phyloP scores from a whole-genome alignment of 2,329 filamentous ascomycete species.

The Colletotrichum spaethianum region DNA sequence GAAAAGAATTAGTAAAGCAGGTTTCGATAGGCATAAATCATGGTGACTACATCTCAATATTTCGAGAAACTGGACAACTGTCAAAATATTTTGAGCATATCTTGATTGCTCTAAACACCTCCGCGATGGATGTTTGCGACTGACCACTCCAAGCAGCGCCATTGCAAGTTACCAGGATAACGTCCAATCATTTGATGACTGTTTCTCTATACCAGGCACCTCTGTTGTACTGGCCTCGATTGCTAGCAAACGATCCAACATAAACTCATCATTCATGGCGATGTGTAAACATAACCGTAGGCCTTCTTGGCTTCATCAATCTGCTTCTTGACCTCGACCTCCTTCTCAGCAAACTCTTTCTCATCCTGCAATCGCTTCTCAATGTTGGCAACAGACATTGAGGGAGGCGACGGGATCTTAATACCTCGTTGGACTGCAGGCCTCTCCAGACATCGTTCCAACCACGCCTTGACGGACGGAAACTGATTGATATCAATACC shows the following conservation, averaged over 20 bases:
- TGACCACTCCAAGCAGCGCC: too few relatives aligned
- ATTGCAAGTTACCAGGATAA: too few relatives aligned
- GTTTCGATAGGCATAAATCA: too few relatives aligned
- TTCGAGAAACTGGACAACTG: too few relatives aligned
- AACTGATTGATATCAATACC: constrained; percentile 77
- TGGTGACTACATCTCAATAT: too few relatives aligned
- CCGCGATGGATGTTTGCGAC: too few relatives aligned
- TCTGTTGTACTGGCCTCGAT: neutral
- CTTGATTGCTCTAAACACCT: too few relatives aligned
- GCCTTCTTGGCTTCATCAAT: constrained; percentile 47
- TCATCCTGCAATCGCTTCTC: constrained; percentile 56
- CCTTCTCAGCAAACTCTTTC: constrained; percentile 63
- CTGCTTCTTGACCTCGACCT: constrained; percentile 50
- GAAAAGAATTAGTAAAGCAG: too few relatives aligned
- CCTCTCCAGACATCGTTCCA: constrained; percentile 71
- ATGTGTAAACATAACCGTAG: constrained; percentile 55
- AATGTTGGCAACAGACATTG: constrained; percentile 57
- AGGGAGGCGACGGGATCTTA: constrained; percentile 67
- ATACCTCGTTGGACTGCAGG: constrained; percentile 75
- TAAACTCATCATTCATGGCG: neutral
- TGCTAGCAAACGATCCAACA: neutral
- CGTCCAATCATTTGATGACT: neutral
- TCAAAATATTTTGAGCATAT: too few relatives aligned
- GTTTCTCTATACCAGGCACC: neutral
- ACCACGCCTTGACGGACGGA: constrained; percentile 77